A percentile compares a stretch with the other conserved stretches of the same genome.
Conservation (phyloP, 768 basidiomycete species). For the Serendipita sp. region DNA sequence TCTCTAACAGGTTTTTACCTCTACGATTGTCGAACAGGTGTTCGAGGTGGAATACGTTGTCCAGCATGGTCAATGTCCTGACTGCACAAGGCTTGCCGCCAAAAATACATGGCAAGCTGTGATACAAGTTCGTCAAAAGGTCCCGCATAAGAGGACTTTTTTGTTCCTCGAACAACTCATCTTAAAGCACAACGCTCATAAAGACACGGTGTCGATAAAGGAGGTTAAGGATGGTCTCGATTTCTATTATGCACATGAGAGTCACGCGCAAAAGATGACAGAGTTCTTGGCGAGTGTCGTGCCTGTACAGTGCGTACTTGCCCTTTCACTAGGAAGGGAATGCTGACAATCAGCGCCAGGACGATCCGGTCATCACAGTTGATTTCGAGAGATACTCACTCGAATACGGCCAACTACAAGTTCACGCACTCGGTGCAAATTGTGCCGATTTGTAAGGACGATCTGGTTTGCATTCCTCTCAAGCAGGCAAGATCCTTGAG, state of each 20-base stretch:
- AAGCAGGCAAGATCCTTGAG: constrained; percentile 69
- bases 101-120: constrained; percentile 99
- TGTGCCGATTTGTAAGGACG: constrained; percentile 93
- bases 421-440: constrained; percentile 98
- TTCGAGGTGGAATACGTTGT: constrained; percentile 96
- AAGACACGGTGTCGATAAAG: constrained; percentile 84
- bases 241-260: constrained; percentile 87
- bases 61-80: constrained; percentile 87
- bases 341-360: constrained; percentile 24
- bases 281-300: constrained; percentile 83
- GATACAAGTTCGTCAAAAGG: constrained; percentile 98
- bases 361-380: constrained; percentile 91
- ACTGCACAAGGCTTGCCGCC: constrained; percentile 84
- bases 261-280: constrained; percentile 90
- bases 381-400: constrained; percentile 82
- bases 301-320: constrained; percentile 56
- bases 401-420: constrained; percentile 88
- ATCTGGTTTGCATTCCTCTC: constrained; percentile 76
- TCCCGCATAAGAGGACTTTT: constrained; percentile 95
- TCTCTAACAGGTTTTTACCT: constrained; percentile 84
- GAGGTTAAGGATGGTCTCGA: constrained; percentile 92
- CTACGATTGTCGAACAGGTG: constrained; percentile 91
- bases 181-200: constrained; percentile 90
- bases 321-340: background rate
- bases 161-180: constrained; percentile 95